Evolutionary conservation across 257 asterid species (phyloP).

Genomic region (Solanum gracilifrons): DNA sequence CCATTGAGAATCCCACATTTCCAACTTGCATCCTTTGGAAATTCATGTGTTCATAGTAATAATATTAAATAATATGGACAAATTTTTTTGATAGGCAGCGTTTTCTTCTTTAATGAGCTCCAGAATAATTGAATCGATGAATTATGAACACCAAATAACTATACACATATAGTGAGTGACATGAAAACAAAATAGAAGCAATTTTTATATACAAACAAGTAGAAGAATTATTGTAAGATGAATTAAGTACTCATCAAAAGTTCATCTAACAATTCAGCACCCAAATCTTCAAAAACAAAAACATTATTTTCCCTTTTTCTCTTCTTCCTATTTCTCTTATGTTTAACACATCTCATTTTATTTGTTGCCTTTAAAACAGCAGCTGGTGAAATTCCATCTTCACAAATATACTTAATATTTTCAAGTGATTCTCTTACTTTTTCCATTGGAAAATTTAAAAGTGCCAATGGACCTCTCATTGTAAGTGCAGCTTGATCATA

Average conservation of each 20-base stretch:
- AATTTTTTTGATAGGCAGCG: fast-evolving
- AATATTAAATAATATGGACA: background rate
- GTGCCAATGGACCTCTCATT: slow-evolving; percentile 15
- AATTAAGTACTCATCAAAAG: background rate
- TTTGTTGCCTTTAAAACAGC: slow-evolving; percentile 18
- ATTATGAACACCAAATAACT: background rate
- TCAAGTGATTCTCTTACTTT: slow-evolving; percentile 17
- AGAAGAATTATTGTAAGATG: background rate
- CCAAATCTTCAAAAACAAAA: slow-evolving; percentile 24
- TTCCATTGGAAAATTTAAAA: slow-evolving; percentile 14
- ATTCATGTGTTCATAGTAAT: background rate
- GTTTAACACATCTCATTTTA: slow-evolving; percentile 7
- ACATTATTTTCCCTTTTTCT: background rate
- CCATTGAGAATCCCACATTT: background rate
- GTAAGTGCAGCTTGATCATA: slow-evolving; percentile 35
- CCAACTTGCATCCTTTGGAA: background rate
- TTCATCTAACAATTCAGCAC: slow-evolving; percentile 24
- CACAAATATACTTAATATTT: background rate
- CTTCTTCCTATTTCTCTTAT: background rate
- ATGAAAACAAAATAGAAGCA: background rate
- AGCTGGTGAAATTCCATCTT: slow-evolving; percentile 24
- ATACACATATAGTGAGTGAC: background rate
- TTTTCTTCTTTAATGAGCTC: background rate
- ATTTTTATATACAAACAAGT: background rate
- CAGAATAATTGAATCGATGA: background rate